Evolutionary conservation across 345 rosid genomes (phyloP).

Genomic region (Leavenworthia alabamica): DNA sequence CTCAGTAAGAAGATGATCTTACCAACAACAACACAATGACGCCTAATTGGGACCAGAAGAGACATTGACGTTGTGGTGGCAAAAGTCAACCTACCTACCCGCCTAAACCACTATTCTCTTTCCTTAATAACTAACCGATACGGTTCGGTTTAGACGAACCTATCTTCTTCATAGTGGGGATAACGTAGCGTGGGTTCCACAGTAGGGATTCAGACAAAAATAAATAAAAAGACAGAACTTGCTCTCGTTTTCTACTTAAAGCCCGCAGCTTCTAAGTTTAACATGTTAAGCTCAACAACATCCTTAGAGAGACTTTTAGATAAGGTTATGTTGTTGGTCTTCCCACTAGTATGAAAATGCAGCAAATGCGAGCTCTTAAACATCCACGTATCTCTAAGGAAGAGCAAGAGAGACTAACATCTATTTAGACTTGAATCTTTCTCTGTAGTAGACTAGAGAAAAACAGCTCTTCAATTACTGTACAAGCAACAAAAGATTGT

Average conservation of each 20-base stretch:
- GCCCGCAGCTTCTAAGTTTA: not conserved
- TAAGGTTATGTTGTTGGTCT: slow-evolving; percentile 4
- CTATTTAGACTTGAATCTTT: slow-evolving; percentile 46
- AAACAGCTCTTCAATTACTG: not conserved
- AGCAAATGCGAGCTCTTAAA: slow-evolving; percentile 3
- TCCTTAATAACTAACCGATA: slow-evolving; percentile 3
- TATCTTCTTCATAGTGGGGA: not conserved
- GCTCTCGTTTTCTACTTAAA: slow-evolving; percentile 8
- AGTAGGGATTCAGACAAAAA: not conserved
- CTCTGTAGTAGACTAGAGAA: slow-evolving; percentile 30
- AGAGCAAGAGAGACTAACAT: slow-evolving; percentile 1
- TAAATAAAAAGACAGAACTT: not conserved
- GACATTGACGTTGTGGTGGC: slow-evolving; percentile 14
- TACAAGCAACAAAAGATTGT: slow-evolving; percentile 7
- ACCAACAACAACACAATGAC: slow-evolving; percentile 2
- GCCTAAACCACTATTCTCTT: slow-evolving; percentile 2
- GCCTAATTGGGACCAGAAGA: slow-evolving; percentile 27
- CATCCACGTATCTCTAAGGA: slow-evolving; percentile 19
- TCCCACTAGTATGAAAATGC: slow-evolving; percentile 4
- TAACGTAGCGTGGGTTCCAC: not conserved
- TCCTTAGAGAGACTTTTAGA: not conserved
- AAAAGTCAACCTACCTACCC: slow-evolving; percentile 21
- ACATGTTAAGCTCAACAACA: not conserved
- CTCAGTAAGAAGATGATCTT: not conserved
- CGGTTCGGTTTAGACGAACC: slow-evolving; percentile 3